These are phyloP conservation scores for Knufia petricola DNA, from an alignment of 2,329 filamentous ascomycete genomes.

Conservation along the genomic window DNA sequence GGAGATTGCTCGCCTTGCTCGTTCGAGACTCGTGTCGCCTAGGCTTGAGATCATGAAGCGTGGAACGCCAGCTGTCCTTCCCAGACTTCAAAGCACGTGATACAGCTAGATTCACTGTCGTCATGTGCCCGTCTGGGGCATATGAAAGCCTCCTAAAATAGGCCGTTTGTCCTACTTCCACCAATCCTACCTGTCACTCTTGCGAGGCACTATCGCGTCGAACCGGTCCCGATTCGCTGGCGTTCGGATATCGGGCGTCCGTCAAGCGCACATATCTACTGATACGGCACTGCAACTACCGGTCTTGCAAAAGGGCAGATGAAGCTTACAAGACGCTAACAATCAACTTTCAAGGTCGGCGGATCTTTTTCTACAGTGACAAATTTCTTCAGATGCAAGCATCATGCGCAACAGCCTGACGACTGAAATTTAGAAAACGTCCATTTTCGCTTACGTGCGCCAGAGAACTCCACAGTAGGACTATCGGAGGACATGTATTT, in stretches of 20 bases:
- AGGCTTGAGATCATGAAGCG: background rate
- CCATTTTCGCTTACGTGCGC: no score
- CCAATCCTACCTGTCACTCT: background rate
- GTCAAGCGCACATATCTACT: background rate
- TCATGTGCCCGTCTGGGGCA: background rate
- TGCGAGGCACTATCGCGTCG: background rate
- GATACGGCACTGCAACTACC: no score
- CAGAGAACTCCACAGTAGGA: no score
- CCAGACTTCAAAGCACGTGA: background rate
- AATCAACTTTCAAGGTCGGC: no score
- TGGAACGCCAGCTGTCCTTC: background rate
- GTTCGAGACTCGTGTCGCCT: background rate
- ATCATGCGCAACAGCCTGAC: no score
- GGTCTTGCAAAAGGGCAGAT: no score
- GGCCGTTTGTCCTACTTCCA: background rate
- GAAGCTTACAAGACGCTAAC: no score
- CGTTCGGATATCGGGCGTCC: slow-evolving; percentile 5
- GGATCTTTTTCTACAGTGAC: no score
- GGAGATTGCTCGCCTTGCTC: background rate
- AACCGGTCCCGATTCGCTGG: background rate
- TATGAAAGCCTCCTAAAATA: background rate
- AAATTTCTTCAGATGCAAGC: no score
- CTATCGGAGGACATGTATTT: no score
- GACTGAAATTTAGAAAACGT: no score
- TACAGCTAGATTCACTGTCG: background rate